These are phyloP conservation scores for Aureoboletus auriporus DNA, from an alignment of 768 basidiomycete species.

Conservation along the genomic window DNA sequence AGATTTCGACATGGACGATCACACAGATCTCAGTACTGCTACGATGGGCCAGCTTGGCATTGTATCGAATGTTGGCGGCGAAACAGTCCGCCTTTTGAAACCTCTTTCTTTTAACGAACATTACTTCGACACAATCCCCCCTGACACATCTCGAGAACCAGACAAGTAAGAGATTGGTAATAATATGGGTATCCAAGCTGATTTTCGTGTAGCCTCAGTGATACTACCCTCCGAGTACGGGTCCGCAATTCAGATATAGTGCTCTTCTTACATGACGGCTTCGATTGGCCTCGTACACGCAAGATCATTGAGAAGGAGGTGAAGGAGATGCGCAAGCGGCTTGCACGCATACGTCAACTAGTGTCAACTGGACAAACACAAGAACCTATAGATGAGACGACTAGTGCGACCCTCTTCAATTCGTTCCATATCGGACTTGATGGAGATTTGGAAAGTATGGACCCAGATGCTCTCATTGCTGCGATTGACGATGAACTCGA, in stretches of 20 bases:
- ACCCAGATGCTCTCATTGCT: conserved; percentile 74
- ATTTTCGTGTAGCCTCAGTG: conserved; percentile 34
- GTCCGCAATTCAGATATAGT: conserved; percentile 60
- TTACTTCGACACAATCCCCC: conserved; percentile 64
- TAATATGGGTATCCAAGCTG: conserved; percentile 3
- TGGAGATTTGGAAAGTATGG: conserved; percentile 67
- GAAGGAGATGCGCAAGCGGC: conserved; percentile 78
- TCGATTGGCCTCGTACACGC: conserved; percentile 88
- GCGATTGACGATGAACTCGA: conserved; percentile 91
- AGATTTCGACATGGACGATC: conserved; percentile 47
- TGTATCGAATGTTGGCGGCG: conserved; percentile 68
- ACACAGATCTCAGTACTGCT: conserved; percentile 12
- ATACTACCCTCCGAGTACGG: conserved; percentile 49
- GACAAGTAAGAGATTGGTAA: conserved; percentile 39
- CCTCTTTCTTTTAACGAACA: conserved; percentile 67
- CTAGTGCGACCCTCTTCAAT: conserved; percentile 82
- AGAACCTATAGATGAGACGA: conserved; percentile 68
- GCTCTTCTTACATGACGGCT: conserved; percentile 85
- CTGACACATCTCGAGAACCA: conserved; percentile 44
- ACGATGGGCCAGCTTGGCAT: conserved; percentile 34
- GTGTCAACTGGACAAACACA: conserved; percentile 86
- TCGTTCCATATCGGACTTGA: conserved; percentile 93
- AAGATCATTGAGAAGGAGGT: conserved; percentile 84
- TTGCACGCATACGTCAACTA: conserved; percentile 88
- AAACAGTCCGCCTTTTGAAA: conserved; percentile 78